Evolutionary conservation across 1,139 yeast species (phyloP).

Genomic region (Zhuliangozyma blackwelliae): DNA sequence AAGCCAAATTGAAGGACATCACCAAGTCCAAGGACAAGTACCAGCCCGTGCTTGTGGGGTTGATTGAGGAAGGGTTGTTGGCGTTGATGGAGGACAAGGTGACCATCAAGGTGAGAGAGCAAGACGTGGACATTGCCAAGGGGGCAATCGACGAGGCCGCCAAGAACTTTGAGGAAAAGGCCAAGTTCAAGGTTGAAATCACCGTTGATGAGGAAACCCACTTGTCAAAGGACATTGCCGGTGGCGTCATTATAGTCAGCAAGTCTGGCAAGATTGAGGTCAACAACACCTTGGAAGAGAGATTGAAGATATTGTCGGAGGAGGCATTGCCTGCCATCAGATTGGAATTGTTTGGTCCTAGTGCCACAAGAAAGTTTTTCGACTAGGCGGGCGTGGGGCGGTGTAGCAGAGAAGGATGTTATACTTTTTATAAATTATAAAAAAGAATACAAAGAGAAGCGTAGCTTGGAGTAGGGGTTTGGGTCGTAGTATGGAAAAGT

Average conservation of each 20-base stretch:
- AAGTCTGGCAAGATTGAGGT: conserved; percentile 81
- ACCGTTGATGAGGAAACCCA: conserved; percentile 52
- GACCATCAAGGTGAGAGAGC: conserved; percentile 61
- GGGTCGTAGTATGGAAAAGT: too few species aligned
- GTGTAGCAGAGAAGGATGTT: background rate
- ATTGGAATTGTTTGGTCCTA: conserved; percentile 84
- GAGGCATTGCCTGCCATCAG: conserved; percentile 92
- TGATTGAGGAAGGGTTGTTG: conserved; percentile 79
- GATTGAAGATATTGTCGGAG: conserved; percentile 76
- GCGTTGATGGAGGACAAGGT: conserved; percentile 71
- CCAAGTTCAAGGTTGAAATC: conserved; percentile 47
- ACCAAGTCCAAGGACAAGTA: conserved; percentile 50
- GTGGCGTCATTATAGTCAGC: conserved; percentile 78
- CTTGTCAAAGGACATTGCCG: conserved; percentile 64
- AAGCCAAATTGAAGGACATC: conserved; percentile 53
- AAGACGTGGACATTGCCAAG: conserved; percentile 61
- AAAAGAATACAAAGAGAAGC: too few species aligned
- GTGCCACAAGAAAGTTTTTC: conserved; percentile 83
- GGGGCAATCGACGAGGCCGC: conserved; percentile 62
- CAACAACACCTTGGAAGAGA: conserved; percentile 89
- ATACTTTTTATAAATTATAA: too few species aligned
- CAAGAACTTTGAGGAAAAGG: conserved; percentile 55
- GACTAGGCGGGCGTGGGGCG: conserved; percentile 41
- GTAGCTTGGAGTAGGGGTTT: too few species aligned
- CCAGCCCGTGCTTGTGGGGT: conserved; percentile 64